These are phyloP conservation scores for Tolypocladium album DNA, from an alignment of 2,329 filamentous ascomycete genomes.

Conservation along the genomic window DNA sequence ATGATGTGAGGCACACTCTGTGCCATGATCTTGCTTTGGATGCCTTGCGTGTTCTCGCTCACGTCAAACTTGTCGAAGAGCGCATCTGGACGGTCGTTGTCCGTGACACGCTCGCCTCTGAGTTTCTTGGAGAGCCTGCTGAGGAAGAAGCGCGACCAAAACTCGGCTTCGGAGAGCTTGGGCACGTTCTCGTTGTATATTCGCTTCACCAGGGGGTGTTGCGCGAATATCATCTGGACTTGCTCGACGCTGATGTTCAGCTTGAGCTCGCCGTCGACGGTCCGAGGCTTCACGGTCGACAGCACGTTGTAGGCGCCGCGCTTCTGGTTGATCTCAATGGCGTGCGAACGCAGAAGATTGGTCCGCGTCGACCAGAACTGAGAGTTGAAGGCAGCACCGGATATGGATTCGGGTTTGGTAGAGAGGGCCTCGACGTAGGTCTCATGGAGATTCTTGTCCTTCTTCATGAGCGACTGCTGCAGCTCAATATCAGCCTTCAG, in stretches of 20 bases:
- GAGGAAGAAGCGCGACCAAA: slow-evolving; percentile 92
- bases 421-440: slow-evolving; percentile 79
- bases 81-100: slow-evolving; percentile 64
- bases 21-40: slow-evolving; percentile 43
- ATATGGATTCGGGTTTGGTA: slow-evolving; percentile 76
- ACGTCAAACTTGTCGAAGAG: slow-evolving; percentile 81
- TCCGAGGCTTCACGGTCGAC: slow-evolving; percentile 67
- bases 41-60: slow-evolving; percentile 49
- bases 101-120: slow-evolving; percentile 76
- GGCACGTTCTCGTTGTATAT: slow-evolving; percentile 93
- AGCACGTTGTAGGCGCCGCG: slow-evolving; percentile 90
- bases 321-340: slow-evolving; percentile 77
- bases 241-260: slow-evolving; percentile 85
- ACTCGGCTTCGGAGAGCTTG: slow-evolving; percentile 65
- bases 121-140: slow-evolving; percentile 85
- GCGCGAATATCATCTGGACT: slow-evolving; percentile 83
- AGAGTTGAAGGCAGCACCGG: slow-evolving; percentile 68
- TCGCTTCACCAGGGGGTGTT: slow-evolving; percentile 81
- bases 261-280: slow-evolving; percentile 46
- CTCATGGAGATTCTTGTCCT: slow-evolving; percentile 62
- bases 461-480: slow-evolving; percentile 80
- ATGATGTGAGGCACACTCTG: slow-evolving; percentile 78
- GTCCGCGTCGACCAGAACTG: slow-evolving; percentile 93
- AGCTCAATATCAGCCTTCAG: slow-evolving; percentile 70
- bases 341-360: slow-evolving; percentile 77